Evolutionary conservation across 2,329 filamentous ascomycete genomes (phyloP).

Genomic region (Calonectria honghensis): DNA sequence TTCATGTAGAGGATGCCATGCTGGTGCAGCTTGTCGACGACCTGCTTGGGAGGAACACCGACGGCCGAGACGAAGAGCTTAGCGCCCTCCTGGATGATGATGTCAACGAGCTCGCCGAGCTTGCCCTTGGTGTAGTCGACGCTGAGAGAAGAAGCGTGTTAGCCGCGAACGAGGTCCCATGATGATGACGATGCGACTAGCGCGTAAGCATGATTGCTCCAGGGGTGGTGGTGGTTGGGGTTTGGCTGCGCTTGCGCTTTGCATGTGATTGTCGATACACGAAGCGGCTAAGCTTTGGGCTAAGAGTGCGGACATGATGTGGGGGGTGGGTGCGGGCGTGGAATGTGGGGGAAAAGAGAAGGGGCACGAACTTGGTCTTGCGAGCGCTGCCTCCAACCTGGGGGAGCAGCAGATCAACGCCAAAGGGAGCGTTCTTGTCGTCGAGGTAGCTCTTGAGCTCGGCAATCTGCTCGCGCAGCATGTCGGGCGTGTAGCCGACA

Average conservation of each 20-base stretch:
- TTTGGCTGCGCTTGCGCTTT: conserved; percentile 28
- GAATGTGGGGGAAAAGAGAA: conserved; percentile 23
- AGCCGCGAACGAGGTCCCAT: conserved; percentile 38
- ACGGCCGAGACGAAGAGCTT: conserved; percentile 98
- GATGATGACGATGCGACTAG: conserved; percentile 25
- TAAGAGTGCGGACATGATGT: not conserved
- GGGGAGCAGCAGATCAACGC: conserved; percentile 93
- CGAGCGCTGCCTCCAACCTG: conserved; percentile 95
- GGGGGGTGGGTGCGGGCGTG: not conserved
- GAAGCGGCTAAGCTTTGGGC: conserved; percentile 20
- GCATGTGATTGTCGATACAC: conserved; percentile 50
- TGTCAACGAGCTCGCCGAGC: conserved; percentile 90
- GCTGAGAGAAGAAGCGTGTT: conserved; percentile 69
- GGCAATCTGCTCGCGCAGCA: conserved; percentile 95
- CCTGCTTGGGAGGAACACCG: conserved; percentile 90
- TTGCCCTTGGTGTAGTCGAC: conserved; percentile 99
- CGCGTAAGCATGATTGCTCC: conserved; percentile 16
- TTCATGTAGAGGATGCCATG: conserved; percentile 97
- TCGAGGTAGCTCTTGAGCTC: conserved; percentile 92
- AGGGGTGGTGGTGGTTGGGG: not conserved
- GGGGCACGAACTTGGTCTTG: conserved; percentile 86
- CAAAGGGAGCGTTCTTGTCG: conserved; percentile 96
- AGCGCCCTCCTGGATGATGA: conserved; percentile 93
- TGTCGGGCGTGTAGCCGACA: conserved; percentile 96
- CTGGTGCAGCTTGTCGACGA: conserved; percentile 93